Conservation (phyloP, 2,329 filamentous ascomycete genomes). For the Emmonsia crescens region DNA sequence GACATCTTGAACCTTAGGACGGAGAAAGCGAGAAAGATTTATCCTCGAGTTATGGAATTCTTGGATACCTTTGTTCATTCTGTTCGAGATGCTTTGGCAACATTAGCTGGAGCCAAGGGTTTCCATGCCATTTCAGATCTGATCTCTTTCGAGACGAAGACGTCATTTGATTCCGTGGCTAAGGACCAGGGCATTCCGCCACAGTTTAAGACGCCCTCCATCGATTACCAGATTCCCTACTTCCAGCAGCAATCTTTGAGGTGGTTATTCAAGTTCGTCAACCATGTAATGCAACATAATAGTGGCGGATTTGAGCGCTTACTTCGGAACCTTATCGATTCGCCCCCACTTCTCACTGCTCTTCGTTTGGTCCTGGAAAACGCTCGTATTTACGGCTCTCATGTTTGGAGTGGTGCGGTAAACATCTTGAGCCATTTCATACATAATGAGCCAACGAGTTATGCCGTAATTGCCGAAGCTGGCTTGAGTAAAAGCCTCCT, state of each 20-base stretch:
- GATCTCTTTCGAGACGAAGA: slow-evolving; percentile 65
- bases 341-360: slow-evolving; percentile 67
- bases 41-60: slow-evolving; percentile 75
- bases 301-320: slow-evolving; percentile 79
- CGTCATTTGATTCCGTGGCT: slow-evolving; percentile 55
- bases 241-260: slow-evolving; percentile 89
- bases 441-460: slow-evolving; percentile 97
- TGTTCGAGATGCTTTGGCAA: slow-evolving; percentile 72
- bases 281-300: slow-evolving; percentile 82
- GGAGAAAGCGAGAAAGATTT: slow-evolving; percentile 66
- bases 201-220: slow-evolving; percentile 64
- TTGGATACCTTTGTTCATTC: slow-evolving; percentile 80
- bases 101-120: slow-evolving; percentile 70
- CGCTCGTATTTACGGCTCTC: slow-evolving; percentile 69
- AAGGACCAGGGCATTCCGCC: slow-evolving; percentile 60
- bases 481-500: slow-evolving; percentile 79
- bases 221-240: slow-evolving; percentile 89
- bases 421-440: slow-evolving; percentile 92
- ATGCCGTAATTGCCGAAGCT: slow-evolving; percentile 88
- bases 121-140: slow-evolving; percentile 86
- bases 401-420: slow-evolving; percentile 91
- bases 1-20: slow-evolving; percentile 80
- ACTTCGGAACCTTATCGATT: slow-evolving; percentile 87
- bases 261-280: slow-evolving; percentile 90
- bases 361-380: slow-evolving; percentile 74